These are phyloP conservation scores for Saturnispora sekii DNA, from an alignment of 805 yeast species.

Conservation along the genomic window DNA sequence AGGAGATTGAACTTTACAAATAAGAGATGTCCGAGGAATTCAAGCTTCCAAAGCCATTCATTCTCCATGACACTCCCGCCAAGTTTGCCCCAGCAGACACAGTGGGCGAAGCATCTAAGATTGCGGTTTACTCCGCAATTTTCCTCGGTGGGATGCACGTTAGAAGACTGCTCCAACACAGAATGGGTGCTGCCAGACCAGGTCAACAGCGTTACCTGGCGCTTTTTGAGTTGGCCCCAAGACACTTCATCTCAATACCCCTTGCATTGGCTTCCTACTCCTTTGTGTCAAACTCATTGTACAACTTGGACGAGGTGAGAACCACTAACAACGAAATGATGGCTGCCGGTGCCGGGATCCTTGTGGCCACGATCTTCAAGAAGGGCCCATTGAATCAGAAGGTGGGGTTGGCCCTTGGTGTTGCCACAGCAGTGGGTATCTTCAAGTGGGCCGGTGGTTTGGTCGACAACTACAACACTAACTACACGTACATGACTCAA, in stretches of 20 bases:
- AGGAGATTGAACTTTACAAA: not conserved
- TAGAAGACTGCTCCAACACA: constrained; percentile 27
- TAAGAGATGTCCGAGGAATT: constrained; percentile 10
- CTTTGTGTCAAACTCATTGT: constrained; percentile 24
- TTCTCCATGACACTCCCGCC: constrained; percentile 15
- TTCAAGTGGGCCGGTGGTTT: constrained; percentile 49
- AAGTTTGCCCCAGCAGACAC: constrained; percentile 25
- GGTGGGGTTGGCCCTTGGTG: constrained; percentile 37
- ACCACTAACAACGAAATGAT: constrained; percentile 23
- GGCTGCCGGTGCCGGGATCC: constrained; percentile 19
- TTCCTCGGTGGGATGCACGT: constrained; percentile 29
- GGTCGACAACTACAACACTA: constrained; percentile 34
- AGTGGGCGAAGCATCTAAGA: constrained; percentile 21
- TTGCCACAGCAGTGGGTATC: constrained; percentile 36
- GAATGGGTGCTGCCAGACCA: constrained; percentile 31
- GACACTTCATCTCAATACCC: constrained; percentile 27
- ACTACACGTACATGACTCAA: constrained; percentile 32
- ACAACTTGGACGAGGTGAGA: constrained; percentile 24
- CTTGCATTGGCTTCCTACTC: constrained; percentile 26
- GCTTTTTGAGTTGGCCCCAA: constrained; percentile 22
- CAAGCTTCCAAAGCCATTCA: constrained; percentile 24
- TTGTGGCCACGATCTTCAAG: constrained; percentile 20
- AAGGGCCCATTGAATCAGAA: constrained; percentile 27
- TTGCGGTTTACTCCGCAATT: constrained; percentile 23
- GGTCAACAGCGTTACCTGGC: constrained; percentile 27